phyloP scores from a whole-genome alignment of 2,329 filamentous ascomycete species.

The Diplodia seriata region DNA sequence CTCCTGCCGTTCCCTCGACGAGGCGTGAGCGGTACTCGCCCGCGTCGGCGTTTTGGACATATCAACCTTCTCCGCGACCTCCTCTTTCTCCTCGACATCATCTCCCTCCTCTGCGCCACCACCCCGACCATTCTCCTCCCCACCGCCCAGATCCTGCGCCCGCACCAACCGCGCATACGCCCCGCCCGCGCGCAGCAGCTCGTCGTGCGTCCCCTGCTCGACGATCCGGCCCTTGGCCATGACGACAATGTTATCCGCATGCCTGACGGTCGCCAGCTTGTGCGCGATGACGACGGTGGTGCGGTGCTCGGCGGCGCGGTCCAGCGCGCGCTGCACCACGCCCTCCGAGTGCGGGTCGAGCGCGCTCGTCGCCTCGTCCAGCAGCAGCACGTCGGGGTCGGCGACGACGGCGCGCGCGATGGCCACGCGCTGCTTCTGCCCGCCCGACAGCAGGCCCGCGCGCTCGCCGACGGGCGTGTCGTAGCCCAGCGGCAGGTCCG shows the following conservation, averaged over 20 bases:
- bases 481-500: slow-evolving; percentile 81
- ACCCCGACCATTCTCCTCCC: slow-evolving; percentile 11
- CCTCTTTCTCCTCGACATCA: neutral
- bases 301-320: slow-evolving; percentile 81
- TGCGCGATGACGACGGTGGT: slow-evolving; percentile 98
- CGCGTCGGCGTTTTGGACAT: slow-evolving; percentile 2
- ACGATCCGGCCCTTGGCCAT: slow-evolving; percentile 84
- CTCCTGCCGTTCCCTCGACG: slow-evolving; percentile 5
- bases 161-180: slow-evolving; percentile 44
- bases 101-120: neutral
- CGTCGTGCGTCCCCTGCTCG: slow-evolving; percentile 88
- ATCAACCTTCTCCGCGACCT: neutral
- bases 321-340: slow-evolving; percentile 90
- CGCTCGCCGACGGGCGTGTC: slow-evolving; percentile 93
- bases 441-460: slow-evolving; percentile 89
- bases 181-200: slow-evolving; percentile 71
- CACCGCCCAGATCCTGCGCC: slow-evolving; percentile 38
- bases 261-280: slow-evolving; percentile 90
- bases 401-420: slow-evolving; percentile 91
- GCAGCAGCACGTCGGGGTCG: slow-evolving; percentile 86
- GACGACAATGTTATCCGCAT: slow-evolving; percentile 95
- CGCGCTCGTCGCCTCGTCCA: slow-evolving; percentile 94
- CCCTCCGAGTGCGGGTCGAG: slow-evolving; percentile 95
- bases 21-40: slow-evolving; percentile 8
- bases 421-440: slow-evolving; percentile 95